Conservation (phyloP, 805 yeast species). For the Nakazawaea anatomiae region DNA sequence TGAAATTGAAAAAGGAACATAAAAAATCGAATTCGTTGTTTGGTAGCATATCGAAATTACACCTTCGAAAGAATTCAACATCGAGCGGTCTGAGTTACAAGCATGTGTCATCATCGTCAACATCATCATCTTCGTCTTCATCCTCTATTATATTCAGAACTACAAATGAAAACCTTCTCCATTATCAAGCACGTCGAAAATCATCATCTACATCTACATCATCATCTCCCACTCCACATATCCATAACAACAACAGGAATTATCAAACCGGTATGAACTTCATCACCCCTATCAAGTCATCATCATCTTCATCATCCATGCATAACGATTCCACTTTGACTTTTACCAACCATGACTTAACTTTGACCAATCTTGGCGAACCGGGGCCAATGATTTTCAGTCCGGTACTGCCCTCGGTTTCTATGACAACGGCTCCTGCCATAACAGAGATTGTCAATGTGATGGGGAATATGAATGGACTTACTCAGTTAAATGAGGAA, state of each 20-base stretch:
- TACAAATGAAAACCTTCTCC: constrained; percentile 3
- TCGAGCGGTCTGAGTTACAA: background rate
- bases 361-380: constrained; percentile 5
- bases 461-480: background rate
- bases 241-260: background rate
- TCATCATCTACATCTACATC: background rate
- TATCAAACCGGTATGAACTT: background rate
- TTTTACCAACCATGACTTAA: background rate
- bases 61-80: background rate
- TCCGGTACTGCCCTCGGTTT: background rate
- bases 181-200: background rate
- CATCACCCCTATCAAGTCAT: background rate
- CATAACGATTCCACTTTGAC: background rate
- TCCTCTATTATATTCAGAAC: constrained; percentile 4
- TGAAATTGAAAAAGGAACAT: background rate
- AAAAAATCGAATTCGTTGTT: constrained; percentile 2
- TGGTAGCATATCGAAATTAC: background rate
- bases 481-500: background rate
- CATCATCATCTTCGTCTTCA: background rate
- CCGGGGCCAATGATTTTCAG: constrained; percentile 8
- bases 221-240: background rate
- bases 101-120: background rate
- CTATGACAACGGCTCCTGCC: background rate
- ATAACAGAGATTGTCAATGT: background rate
- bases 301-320: background rate